phyloP scores from a whole-genome alignment of 352 stramenopile species.

The Phytophthora pluvialis region DNA sequence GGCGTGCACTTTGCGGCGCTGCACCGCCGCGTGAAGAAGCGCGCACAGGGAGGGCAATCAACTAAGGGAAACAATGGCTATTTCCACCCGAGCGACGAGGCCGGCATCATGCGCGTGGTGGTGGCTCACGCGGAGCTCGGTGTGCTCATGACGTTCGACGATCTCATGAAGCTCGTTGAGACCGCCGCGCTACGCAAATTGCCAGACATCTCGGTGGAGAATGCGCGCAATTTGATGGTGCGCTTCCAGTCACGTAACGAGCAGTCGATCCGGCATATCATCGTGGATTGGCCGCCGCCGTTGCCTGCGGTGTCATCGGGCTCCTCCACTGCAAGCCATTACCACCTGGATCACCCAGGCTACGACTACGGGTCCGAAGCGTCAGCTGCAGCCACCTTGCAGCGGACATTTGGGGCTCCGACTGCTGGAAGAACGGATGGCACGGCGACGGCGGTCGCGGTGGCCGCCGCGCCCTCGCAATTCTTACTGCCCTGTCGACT shows the following conservation, averaged over 20 bases:
- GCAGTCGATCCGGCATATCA: slow-evolving; percentile 56
- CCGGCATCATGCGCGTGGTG: slow-evolving; percentile 59
- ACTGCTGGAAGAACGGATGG: not conserved
- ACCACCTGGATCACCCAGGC: slow-evolving; percentile 25
- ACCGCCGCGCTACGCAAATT: slow-evolving; percentile 57
- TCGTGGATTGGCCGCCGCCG: slow-evolving; percentile 49
- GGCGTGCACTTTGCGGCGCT: slow-evolving; percentile 67
- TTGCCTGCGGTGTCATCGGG: not conserved
- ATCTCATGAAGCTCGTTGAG: slow-evolving; percentile 64
- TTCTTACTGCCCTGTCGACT: slow-evolving; percentile 5
- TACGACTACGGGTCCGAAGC: slow-evolving; percentile 15
- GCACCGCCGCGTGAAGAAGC: slow-evolving; percentile 64
- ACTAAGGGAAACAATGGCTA: slow-evolving; percentile 33
- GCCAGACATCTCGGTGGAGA: slow-evolving; percentile 59
- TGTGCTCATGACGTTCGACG: slow-evolving; percentile 70
- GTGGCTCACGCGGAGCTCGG: slow-evolving; percentile 60
- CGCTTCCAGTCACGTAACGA: slow-evolving; percentile 59
- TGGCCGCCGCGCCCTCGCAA: not conserved
- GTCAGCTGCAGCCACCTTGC: not conserved
- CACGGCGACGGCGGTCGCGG: slow-evolving; percentile 4
- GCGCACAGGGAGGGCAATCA: slow-evolving; percentile 36
- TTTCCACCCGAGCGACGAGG: slow-evolving; percentile 58
- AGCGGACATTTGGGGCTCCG: not conserved
- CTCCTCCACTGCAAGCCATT: not conserved
- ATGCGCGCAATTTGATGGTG: slow-evolving; percentile 48